Conservation (phyloP, 2,329 filamentous ascomycete genomes). For the Trichoderma arundinaceum region DNA sequence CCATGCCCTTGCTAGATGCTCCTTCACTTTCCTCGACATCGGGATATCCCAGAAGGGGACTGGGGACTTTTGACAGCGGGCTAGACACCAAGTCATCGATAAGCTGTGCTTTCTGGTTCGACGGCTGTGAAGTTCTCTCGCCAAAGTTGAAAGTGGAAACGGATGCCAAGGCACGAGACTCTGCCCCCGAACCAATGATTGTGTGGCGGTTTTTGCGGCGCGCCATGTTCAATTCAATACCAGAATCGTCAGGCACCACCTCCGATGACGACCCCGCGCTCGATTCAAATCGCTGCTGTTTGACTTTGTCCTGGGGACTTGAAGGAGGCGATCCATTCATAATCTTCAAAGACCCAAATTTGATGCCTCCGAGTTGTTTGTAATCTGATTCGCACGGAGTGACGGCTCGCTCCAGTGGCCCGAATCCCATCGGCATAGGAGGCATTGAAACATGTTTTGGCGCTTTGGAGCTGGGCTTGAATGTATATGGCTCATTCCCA, state of each 20-base stretch:
- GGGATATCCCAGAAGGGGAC: background rate
- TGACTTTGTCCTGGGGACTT: slow-evolving; percentile 40
- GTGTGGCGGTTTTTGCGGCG: slow-evolving; percentile 11
- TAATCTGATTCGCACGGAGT: slow-evolving; percentile 62
- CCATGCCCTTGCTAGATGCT: background rate
- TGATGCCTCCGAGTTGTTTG: slow-evolving; percentile 65
- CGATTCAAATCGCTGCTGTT: background rate
- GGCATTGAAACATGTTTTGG: slow-evolving; percentile 47
- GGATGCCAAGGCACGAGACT: slow-evolving; percentile 29
- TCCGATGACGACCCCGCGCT: background rate
- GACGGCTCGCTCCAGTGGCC: slow-evolving; percentile 38
- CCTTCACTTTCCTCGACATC: background rate
- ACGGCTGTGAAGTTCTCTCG: background rate
- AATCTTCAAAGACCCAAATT: slow-evolving; percentile 66
- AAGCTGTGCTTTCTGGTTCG: background rate
- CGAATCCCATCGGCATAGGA: slow-evolving; percentile 31
- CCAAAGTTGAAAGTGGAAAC: background rate
- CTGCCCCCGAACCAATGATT: slow-evolving; percentile 4
- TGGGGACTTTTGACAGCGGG: slow-evolving; percentile 15
- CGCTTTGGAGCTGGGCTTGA: slow-evolving; percentile 7
- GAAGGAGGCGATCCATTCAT: slow-evolving; percentile 62
- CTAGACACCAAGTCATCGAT: slow-evolving; percentile 18
- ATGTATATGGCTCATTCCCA: background rate
- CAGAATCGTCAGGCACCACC: background rate
- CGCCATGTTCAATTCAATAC: slow-evolving; percentile 14